Percentiles rank a stretch among this genome's conserved stretches.
These are phyloP conservation scores for Solanum phureja DNA, from an alignment of 257 asterid genomes.

Conservation along the genomic window DNA sequence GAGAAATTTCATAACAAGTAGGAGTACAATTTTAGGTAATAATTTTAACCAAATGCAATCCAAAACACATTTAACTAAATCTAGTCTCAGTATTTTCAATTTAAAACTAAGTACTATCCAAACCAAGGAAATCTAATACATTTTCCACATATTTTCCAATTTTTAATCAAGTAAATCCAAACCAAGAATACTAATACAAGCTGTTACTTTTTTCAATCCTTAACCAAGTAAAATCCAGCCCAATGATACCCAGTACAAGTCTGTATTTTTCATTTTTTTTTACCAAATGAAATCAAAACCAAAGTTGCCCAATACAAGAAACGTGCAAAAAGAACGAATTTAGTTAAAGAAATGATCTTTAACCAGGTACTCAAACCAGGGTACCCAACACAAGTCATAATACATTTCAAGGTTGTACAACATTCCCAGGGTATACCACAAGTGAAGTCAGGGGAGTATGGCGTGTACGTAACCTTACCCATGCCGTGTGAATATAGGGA, in stretches of 20 bases:
- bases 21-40: neutral
- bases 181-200: neutral
- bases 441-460: neutral
- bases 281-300: neutral
- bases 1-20: neutral
- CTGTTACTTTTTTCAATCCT: neutral
- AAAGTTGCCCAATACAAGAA: neutral
- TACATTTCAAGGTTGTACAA: neutral
- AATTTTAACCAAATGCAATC: neutral
- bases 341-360: neutral
- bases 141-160: neutral
- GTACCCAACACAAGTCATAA: neutral
- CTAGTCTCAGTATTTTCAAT: neutral
- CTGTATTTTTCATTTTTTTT: neutral
- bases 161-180: neutral
- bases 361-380: neutral
- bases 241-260: neutral
- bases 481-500: neutral
- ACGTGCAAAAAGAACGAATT: neutral
- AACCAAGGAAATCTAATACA: neutral
- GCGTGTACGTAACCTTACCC: neutral
- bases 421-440: neutral
- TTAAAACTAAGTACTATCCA: neutral
- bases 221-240: neutral
- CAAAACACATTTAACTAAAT: neutral